Conservation (phyloP, 2,329 filamentous ascomycete genomes). For the Blumeria hordei region DNA sequence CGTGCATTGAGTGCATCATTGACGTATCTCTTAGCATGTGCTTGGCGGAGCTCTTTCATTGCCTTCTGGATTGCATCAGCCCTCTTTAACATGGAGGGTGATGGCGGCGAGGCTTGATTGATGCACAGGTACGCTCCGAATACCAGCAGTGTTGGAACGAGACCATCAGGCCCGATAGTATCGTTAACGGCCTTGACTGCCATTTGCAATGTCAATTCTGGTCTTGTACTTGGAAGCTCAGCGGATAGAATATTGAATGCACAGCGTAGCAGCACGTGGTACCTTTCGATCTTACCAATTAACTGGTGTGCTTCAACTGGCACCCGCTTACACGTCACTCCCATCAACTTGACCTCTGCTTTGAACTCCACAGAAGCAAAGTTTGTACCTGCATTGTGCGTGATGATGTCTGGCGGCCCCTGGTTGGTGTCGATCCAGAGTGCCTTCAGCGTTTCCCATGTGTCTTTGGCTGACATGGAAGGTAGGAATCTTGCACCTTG, state of each 20-base stretch:
- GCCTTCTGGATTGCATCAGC: slow-evolving; percentile 3
- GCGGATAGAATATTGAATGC: neutral
- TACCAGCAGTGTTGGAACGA: neutral
- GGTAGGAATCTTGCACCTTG: slow-evolving; percentile 2
- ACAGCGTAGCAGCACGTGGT: slow-evolving; percentile 1
- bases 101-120: neutral
- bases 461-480: neutral
- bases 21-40: neutral
- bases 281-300: slow-evolving; percentile 1
- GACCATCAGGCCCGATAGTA: neutral
- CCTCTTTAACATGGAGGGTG: neutral
- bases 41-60: slow-evolving; percentile 2
- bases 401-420: slow-evolving; percentile 1
- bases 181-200: neutral
- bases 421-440: slow-evolving; percentile 3
- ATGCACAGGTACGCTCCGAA: neutral
- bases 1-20: slow-evolving; percentile 1
- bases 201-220: neutral
- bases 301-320: slow-evolving; percentile 1
- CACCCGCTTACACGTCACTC: neutral
- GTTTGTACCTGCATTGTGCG: slow-evolving; percentile 1
- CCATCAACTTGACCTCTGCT: neutral
- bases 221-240: neutral
- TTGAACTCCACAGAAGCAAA: slow-evolving; percentile 3
- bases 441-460: neutral